A percentile compares a stretch with the other conserved stretches of the same genome.
These are phyloP conservation scores for Gaultheria prostrata DNA, from an alignment of 148 eudicot species.

Conservation along the genomic window DNA sequence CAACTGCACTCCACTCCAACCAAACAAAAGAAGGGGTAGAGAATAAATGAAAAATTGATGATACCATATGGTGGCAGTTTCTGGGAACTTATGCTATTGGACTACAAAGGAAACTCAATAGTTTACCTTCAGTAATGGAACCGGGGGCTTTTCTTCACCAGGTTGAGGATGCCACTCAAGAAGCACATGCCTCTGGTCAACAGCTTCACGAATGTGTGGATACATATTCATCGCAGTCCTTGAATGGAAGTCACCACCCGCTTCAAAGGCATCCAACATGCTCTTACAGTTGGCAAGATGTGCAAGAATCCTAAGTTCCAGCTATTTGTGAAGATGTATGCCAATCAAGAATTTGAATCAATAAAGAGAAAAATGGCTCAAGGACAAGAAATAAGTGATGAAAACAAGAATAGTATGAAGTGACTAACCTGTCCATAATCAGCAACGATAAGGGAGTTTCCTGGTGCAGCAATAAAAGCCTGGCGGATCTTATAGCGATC, in stretches of 20 bases:
- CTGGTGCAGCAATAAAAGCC: slow-evolving; percentile 93
- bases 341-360: slow-evolving; percentile 11
- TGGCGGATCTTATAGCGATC: slow-evolving; percentile 96
- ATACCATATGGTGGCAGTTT: not conserved
- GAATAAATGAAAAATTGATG: slow-evolving; percentile 28
- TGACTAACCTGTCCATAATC: slow-evolving; percentile 94
- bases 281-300: slow-evolving; percentile 96
- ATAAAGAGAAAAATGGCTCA: not conserved
- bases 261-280: slow-evolving; percentile 93
- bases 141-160: slow-evolving; percentile 94
- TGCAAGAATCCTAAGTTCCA: slow-evolving; percentile 97
- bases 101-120: not conserved
- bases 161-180: slow-evolving; percentile 98
- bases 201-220: slow-evolving; percentile 84
- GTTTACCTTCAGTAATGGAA: slow-evolving; percentile 84
- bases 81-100: not conserved
- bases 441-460: slow-evolving; percentile 92
- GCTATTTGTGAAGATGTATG: slow-evolving; percentile 35
- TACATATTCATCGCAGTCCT: slow-evolving; percentile 99
- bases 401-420: slow-evolving; percentile 7
- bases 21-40: not conserved
- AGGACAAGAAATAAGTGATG: not conserved
- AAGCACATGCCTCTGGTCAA: slow-evolving; percentile 65
- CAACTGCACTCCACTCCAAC: not conserved
- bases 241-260: slow-evolving; percentile 99